Evolutionary conservation across 2,329 filamentous ascomycete genomes (phyloP), one percentile per base, ranked within the genome.

Genomic region (Biscogniauxia mediterranea): DNA sequence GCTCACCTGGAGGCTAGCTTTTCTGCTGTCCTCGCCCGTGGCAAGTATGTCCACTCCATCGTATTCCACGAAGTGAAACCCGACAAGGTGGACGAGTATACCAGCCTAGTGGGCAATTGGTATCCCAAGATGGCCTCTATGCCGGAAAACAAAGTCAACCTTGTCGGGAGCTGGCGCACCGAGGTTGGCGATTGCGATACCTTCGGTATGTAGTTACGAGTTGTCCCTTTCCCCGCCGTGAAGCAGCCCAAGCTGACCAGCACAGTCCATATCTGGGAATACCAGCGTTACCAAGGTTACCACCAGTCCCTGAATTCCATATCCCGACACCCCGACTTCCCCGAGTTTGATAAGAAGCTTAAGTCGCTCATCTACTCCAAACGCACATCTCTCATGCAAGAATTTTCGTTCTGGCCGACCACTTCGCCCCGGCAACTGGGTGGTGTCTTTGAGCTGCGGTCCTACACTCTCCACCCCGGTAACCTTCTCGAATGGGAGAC

Each of bases 361-460:
- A 93, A 93, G 77, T 83, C 81, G n/a, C 81, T 98, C 64, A 94
- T 99, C 73, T 88, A 83, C 61, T 86, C 86, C 65, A 98, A 97
- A 81, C 87, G 89, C 68, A 90, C 89, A 4, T 97, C 93, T 0
- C 84, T 99, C 56, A 99, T 99, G 95, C 95, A 99, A 77, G 95
- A 99, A 77, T 99, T 99, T 79, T 97, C 93, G 42, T 99, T 99
- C 84, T 99, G 95, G 95, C 95, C 95, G 1, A 99, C 95, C 2
- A 94, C 92, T 0, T 85, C 93, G 5, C 95, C 95, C 0, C 92
- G 95, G 62, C 83, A 92, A 71, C 86, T 99, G 0, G 95, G 95
- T 59, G 95, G 95, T 53, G 79, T 99, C 51, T 99, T 99, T 74
- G 95, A 99, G 80, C 84, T 99, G 38, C 91, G 95, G 57, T 97